phyloP scores from a whole-genome alignment of 2,329 filamentous ascomycete genomes.

The Raffaelea deltoideospora region DNA sequence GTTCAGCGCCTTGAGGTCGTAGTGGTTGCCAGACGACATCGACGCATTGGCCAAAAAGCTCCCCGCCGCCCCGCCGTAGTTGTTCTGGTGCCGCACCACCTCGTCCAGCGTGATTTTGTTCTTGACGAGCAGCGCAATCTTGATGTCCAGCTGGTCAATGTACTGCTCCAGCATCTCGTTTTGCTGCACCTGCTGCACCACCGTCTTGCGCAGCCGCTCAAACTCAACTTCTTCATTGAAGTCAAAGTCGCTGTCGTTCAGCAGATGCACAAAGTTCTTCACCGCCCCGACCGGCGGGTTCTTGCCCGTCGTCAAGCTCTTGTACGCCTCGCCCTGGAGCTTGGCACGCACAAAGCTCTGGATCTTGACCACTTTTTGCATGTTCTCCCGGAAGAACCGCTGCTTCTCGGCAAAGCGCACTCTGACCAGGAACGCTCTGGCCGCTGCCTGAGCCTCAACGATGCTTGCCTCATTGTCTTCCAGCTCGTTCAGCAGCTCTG shows the following conservation, averaged over 20 bases:
- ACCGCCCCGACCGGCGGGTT: constrained; percentile 94
- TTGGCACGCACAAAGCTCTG: constrained; percentile 93
- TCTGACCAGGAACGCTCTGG: constrained; percentile 60
- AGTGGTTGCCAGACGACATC: constrained; percentile 78
- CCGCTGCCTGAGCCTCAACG: constrained; percentile 57
- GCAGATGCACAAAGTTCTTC: constrained; percentile 92
- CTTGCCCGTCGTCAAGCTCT: constrained; percentile 88
- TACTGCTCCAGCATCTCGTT: constrained; percentile 97
- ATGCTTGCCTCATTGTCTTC: constrained; percentile 72
- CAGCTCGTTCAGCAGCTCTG: constrained; percentile 57
- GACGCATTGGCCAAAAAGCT: constrained; percentile 77
- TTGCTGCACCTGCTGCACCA: constrained; percentile 91
- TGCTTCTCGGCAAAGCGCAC: constrained; percentile 69
- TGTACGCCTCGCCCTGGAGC: constrained; percentile 95
- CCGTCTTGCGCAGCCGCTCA: constrained; percentile 83
- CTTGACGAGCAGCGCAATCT: constrained; percentile 94
- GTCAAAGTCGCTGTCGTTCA: constrained; percentile 97
- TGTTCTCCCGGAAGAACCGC: constrained; percentile 83
- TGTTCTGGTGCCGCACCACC: constrained; percentile 90
- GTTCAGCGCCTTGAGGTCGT: constrained; percentile 93
- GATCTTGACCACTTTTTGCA: constrained; percentile 97
- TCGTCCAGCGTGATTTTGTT: constrained; percentile 99
- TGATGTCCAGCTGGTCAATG: constrained; percentile 96
- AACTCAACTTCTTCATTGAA: constrained; percentile 99
- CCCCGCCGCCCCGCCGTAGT: constrained; percentile 72